Conservation (phyloP, 495 filamentous ascomycete genomes). For the Daldinia childiae region DNA sequence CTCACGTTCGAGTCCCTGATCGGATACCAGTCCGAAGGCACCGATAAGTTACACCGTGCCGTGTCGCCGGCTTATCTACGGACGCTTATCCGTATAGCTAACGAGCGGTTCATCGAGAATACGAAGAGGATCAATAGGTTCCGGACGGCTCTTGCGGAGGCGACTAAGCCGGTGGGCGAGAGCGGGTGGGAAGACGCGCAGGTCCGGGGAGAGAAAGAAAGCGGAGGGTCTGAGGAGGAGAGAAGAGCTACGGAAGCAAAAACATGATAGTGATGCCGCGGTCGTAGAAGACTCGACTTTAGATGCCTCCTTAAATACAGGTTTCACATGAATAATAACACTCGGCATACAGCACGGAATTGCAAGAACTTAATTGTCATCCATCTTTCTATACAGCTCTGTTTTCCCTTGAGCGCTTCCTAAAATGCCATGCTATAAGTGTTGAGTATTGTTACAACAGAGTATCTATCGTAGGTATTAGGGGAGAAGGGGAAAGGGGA, state of each 20-base stretch:
- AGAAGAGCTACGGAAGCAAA: slow-evolving; percentile 43
- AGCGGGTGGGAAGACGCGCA: slow-evolving; percentile 67
- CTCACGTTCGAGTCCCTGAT: slow-evolving; percentile 81
- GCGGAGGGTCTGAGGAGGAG: slow-evolving; percentile 67
- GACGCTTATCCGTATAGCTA: slow-evolving; percentile 72
- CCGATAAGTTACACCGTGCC: slow-evolving; percentile 43
- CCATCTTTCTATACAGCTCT: slow-evolving; percentile 42
- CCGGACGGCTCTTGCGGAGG: slow-evolving; percentile 51
- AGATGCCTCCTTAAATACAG: slow-evolving; percentile 37
- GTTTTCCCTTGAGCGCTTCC: slow-evolving; percentile 29
- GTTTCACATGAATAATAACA: slow-evolving; percentile 38
- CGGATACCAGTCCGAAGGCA: slow-evolving; percentile 59
- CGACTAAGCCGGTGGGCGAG: slow-evolving; percentile 42
- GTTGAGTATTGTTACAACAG: slow-evolving; percentile 44
- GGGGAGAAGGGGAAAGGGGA: no score
- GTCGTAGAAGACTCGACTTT: slow-evolving; percentile 30
- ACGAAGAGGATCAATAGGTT: slow-evolving; percentile 73
- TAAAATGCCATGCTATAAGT: slow-evolving; percentile 41
- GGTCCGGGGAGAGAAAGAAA: slow-evolving; percentile 66
- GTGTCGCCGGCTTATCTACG: slow-evolving; percentile 68
- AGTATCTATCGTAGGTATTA: slow-evolving; percentile 9
- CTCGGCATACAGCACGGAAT: not conserved
- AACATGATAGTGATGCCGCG: slow-evolving; percentile 2
- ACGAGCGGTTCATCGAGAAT: slow-evolving; percentile 81
- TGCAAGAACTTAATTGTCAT: slow-evolving; percentile 5